Evolutionary conservation across 495 filamentous ascomycete genomes (phyloP).

Genomic region (Aspergillus sclerotioniger): DNA sequence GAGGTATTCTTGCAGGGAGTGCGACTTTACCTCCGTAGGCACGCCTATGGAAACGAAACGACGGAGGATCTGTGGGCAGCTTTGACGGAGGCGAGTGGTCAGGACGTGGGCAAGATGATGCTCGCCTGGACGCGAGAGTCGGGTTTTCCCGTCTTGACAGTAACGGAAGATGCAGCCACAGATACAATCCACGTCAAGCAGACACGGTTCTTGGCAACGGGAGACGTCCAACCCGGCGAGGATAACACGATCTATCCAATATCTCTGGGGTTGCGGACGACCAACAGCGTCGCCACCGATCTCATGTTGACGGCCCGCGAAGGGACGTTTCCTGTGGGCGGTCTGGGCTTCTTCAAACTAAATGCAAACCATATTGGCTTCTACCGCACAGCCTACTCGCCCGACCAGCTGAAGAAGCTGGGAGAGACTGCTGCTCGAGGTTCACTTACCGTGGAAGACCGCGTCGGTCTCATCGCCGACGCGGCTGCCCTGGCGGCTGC

Average conservation of each 20-base stretch:
- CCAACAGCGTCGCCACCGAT: slow-evolving; percentile 55
- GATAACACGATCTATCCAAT: slow-evolving; percentile 70
- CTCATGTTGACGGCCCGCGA: slow-evolving; percentile 71
- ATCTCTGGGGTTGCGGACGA: slow-evolving; percentile 58
- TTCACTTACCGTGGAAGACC: slow-evolving; percentile 83
- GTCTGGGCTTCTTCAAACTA: slow-evolving; percentile 65
- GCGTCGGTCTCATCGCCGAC: slow-evolving; percentile 94
- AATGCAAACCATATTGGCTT: slow-evolving; percentile 65
- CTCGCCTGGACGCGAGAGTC: slow-evolving; percentile 69
- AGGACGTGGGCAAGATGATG: slow-evolving; percentile 74
- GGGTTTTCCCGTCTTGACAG: slow-evolving; percentile 63
- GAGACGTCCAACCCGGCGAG: slow-evolving; percentile 64
- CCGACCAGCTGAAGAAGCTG: slow-evolving; percentile 61
- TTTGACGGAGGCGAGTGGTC: slow-evolving; percentile 84
- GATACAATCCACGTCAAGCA: slow-evolving; percentile 57
- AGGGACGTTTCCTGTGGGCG: slow-evolving; percentile 61
- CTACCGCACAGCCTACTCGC: slow-evolving; percentile 63
- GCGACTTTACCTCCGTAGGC: slow-evolving; percentile 87
- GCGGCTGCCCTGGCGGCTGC: slow-evolving; percentile 86
- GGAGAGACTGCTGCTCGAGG: slow-evolving; percentile 75
- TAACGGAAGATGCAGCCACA: slow-evolving; percentile 49
- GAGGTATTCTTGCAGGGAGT: slow-evolving; percentile 93
- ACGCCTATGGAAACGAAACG: slow-evolving; percentile 72
- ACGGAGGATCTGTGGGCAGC: slow-evolving; percentile 91
- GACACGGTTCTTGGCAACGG: slow-evolving; percentile 66